Evolutionary conservation across 805 yeast species (phyloP), one percentile per base, ranked within the genome.

Genomic region (Candida quercuum): DNA sequence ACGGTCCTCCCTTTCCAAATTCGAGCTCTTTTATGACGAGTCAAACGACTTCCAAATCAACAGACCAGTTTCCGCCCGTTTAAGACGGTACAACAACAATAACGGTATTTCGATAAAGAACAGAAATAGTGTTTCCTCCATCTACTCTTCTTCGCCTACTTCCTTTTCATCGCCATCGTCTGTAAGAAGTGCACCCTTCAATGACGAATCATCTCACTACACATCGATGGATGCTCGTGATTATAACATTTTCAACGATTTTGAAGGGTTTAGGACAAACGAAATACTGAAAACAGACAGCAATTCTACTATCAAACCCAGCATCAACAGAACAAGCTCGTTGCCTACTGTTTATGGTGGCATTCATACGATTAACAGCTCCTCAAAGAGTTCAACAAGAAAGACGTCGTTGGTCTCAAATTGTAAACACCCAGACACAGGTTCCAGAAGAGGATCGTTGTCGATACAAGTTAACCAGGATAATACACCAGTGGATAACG

Each of bases 291-390:
- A n/a, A n/a, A n/a, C n/a, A n/a, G n/a, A n/a, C n/a, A n/a, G n/a
- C n/a, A n/a, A n/a, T n/a, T n/a, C n/a, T n/a, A n/a, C n/a, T n/a
- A n/a, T n/a, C n/a, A n/a, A n/a, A n/a, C n/a, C n/a, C n/a, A 12
- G 8, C n/a, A 25, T 37, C 23, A 37, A 17, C 17, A 39, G 42
- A 32, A 35, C 42, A 18, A 9, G 15, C 15, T 39, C 42, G 1
- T 12, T 39, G 11, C 42, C 42, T 5, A 6, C 13, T 4, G 6
- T 37, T 1, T 5, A 13, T 24, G 6, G 3, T 14, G n/a, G 12
- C 29, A 12, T 19, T 13, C 28, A 15, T 9, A 20, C 15, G 6
- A 13, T 15, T 14, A 26, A 20, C 4, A 26, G 5, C 1, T 13
- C 33, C 3, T 17, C 34, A 16, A 23, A n/a, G n/a, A n/a, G 20